These are phyloP conservation scores for Tardiomyces digboiensis DNA, from an alignment of 1,139 yeast genomes.

Conservation along the genomic window DNA sequence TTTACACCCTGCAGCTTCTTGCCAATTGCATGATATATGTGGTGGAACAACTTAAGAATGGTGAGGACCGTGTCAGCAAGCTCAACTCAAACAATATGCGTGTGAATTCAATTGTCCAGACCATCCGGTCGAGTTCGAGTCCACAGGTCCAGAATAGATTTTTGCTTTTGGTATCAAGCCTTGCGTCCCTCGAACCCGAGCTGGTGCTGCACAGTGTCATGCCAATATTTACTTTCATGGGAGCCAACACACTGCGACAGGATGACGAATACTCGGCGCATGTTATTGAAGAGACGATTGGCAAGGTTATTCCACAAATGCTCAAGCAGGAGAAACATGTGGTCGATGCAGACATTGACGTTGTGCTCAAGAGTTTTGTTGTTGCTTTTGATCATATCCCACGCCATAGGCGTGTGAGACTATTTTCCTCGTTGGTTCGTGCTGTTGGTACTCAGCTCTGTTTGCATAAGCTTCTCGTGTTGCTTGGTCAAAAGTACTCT, in stretches of 20 bases:
- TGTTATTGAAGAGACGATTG: slow-evolving; percentile 87
- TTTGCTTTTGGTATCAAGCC: slow-evolving; percentile 72
- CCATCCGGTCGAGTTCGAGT: slow-evolving; percentile 79
- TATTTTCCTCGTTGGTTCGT: slow-evolving; percentile 68
- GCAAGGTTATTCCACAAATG: slow-evolving; percentile 86
- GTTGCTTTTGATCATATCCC: slow-evolving; percentile 96
- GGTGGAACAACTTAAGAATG: slow-evolving; percentile 35
- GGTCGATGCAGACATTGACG: slow-evolving; percentile 61
- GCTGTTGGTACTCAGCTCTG: slow-evolving; percentile 65
- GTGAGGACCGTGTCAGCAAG: slow-evolving; percentile 15
- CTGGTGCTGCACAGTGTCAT: slow-evolving; percentile 89
- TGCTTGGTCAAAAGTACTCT: slow-evolving; percentile 73
- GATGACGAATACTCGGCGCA: slow-evolving; percentile 93
- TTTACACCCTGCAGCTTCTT: slow-evolving; percentile 83
- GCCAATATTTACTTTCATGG: slow-evolving; percentile 99
- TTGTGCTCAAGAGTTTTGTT: slow-evolving; percentile 77
- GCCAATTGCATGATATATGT: slow-evolving; percentile 78
- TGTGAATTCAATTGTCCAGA: slow-evolving; percentile 84
- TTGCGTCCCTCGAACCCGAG: slow-evolving; percentile 87
- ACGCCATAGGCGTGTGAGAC: slow-evolving; percentile 83
- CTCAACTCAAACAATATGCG: slow-evolving; percentile 64
- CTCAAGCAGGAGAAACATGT: slow-evolving; percentile 45
- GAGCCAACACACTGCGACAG: slow-evolving; percentile 93
- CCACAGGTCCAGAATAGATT: slow-evolving; percentile 94
- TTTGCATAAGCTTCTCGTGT: slow-evolving; percentile 61